A percentile compares a stretch with the other conserved stretches of the same genome.
Conservation (phyloP, 257 asterid genomes). For the Ehretia macrophylla region DNA sequence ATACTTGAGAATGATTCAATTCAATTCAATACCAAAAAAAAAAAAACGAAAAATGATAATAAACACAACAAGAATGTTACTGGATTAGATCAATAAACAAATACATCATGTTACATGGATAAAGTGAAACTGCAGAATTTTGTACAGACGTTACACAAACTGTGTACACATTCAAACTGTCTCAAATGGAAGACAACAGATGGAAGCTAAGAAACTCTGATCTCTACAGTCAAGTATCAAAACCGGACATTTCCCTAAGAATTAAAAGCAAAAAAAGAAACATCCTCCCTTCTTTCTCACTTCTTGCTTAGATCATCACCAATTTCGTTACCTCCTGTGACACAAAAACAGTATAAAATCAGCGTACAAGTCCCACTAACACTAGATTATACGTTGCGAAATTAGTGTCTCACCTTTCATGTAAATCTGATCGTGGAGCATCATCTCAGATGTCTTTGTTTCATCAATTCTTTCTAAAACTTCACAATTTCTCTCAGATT, state of each 20-base stretch:
- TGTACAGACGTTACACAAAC: background rate
- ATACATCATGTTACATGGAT: background rate
- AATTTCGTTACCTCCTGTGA: too few species aligned
- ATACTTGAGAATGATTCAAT: too few species aligned
- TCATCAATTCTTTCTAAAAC: constrained; percentile 57
- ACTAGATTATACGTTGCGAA: background rate
- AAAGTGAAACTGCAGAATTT: background rate
- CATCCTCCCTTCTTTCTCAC: background rate
- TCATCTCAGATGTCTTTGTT: constrained; percentile 24
- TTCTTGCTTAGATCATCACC: background rate
- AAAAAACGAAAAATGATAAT: background rate
- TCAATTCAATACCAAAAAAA: too few species aligned
- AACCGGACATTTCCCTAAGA: background rate
- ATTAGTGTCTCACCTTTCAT: constrained; percentile 21
- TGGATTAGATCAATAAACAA: background rate
- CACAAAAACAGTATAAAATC: too few species aligned
- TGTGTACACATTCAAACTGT: background rate
- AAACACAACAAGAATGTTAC: background rate
- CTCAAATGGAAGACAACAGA: too few species aligned
- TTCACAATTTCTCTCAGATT: constrained; percentile 26
- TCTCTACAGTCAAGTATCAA: background rate
- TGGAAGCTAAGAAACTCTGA: background rate
- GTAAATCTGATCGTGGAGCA: constrained; percentile 17
- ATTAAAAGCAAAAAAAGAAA: background rate
- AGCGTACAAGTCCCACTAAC: background rate